Evolutionary conservation across 306 rosid genomes (phyloP).

Genomic region (Cucurbita pepo): DNA sequence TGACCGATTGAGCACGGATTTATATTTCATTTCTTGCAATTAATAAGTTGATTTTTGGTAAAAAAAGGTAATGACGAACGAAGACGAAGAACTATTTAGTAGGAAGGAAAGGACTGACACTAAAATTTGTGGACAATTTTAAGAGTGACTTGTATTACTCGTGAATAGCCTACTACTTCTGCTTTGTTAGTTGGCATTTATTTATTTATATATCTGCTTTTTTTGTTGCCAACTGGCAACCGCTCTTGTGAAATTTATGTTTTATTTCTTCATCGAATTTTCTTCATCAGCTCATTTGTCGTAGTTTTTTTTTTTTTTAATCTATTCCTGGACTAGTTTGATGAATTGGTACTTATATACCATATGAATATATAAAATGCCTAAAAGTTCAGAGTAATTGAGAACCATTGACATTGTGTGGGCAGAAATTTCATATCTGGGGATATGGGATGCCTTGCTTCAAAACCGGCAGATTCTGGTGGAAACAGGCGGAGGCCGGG

Average conservation of each 20-base stretch:
- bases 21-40: conserved; percentile 6
- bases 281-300: not conserved
- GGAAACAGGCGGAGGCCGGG: conserved; percentile 81
- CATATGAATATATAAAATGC: not conserved
- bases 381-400: not conserved
- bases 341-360: not conserved
- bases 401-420: conserved; percentile 14
- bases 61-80: conserved; percentile 14
- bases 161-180: conserved; percentile 64
- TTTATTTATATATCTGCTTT: conserved; percentile 25
- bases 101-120: not conserved
- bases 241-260: conserved; percentile 19
- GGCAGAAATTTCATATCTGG: conserved; percentile 23
- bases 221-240: conserved; percentile 21
- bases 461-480: conserved; percentile 59
- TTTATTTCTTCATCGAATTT: not conserved
- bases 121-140: conserved; percentile 27
- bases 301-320: not conserved
- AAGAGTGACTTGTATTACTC: conserved; percentile 18
- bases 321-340: not conserved
- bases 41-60: conserved; percentile 10
- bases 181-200: conserved; percentile 64
- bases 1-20: conserved; percentile 35
- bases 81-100: conserved; percentile 3
- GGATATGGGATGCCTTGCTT: conserved; percentile 76